Evolutionary conservation across 176 grass and related monocot genomes (phyloP).

Genomic region (Carex kokanica): DNA sequence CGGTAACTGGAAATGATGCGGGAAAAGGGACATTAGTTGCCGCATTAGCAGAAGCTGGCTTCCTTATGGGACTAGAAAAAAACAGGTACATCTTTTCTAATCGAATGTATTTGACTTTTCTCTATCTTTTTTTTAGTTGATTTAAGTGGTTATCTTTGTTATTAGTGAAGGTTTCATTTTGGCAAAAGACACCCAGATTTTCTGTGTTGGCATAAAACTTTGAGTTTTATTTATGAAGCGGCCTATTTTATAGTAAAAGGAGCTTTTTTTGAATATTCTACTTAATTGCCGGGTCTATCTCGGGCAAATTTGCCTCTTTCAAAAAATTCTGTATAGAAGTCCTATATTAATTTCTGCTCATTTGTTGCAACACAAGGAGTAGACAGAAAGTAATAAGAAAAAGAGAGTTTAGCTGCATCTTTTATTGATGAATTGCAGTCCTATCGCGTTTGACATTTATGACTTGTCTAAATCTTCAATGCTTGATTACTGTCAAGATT

Average conservation of each 20-base stretch:
- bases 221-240: background rate
- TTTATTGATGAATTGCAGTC: background rate
- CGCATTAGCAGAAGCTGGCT: slow-evolving; percentile 85
- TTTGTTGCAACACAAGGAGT: background rate
- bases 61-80: slow-evolving; percentile 90
- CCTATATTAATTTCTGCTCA: background rate
- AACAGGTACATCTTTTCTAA: slow-evolving; percentile 49
- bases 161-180: background rate
- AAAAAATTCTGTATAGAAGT: background rate
- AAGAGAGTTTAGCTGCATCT: background rate
- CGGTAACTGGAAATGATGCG: slow-evolving; percentile 87
- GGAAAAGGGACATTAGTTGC: slow-evolving; percentile 86
- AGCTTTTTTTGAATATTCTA: background rate
- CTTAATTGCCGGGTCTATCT: background rate
- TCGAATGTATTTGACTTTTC: background rate
- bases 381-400: background rate
- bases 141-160: background rate
- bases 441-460: background rate
- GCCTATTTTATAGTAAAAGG: background rate
- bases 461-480: background rate
- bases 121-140: background rate
- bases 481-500: background rate
- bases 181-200: background rate
- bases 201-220: background rate
- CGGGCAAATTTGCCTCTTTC: background rate